Conservation (phyloP, 2,329 filamentous ascomycete genomes). For the Sarocladiaceae sp. region DNA sequence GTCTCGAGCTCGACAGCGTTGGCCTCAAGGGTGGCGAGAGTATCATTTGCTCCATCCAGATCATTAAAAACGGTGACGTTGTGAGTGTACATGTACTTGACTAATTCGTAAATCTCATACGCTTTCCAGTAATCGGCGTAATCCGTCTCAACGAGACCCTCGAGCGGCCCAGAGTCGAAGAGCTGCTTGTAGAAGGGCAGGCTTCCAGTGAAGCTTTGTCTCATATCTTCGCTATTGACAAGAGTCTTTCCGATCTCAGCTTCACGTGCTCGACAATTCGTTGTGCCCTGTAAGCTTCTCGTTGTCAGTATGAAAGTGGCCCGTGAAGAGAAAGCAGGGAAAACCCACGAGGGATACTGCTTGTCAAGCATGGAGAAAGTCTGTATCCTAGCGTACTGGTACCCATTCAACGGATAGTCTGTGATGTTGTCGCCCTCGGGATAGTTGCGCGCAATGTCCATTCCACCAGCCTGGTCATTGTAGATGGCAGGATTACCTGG, state of each 20-base stretch:
- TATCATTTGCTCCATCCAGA: slow-evolving; percentile 28
- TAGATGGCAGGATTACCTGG: slow-evolving; percentile 52
- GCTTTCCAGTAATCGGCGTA: slow-evolving; percentile 42
- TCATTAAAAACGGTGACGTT: slow-evolving; percentile 34
- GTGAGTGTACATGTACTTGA: slow-evolving; percentile 47
- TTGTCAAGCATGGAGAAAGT: slow-evolving; percentile 41
- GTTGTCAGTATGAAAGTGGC: slow-evolving; percentile 7
- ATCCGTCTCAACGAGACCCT: slow-evolving; percentile 27
- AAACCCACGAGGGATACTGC: slow-evolving; percentile 38
- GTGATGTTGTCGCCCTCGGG: slow-evolving; percentile 37
- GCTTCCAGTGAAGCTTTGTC: slow-evolving; percentile 21
- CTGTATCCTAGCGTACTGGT: slow-evolving; percentile 69
- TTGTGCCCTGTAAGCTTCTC: slow-evolving; percentile 31
- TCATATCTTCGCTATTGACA: slow-evolving; percentile 18
- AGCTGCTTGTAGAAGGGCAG: slow-evolving; percentile 37
- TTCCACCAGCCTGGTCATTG: slow-evolving; percentile 20
- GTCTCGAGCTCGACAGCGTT: slow-evolving; percentile 66
- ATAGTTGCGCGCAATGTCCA: slow-evolving; percentile 35
- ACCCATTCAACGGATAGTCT: slow-evolving; percentile 65
- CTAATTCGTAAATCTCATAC: slow-evolving; percentile 48
- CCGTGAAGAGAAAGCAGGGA: neutral
- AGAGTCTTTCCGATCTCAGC: slow-evolving; percentile 22
- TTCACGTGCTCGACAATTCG: slow-evolving; percentile 31
- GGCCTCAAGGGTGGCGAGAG: slow-evolving; percentile 41
- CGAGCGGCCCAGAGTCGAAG: slow-evolving; percentile 29